Conservation (phyloP, 2,329 filamentous ascomycete species). For the Arachnopeziza araneosa region DNA sequence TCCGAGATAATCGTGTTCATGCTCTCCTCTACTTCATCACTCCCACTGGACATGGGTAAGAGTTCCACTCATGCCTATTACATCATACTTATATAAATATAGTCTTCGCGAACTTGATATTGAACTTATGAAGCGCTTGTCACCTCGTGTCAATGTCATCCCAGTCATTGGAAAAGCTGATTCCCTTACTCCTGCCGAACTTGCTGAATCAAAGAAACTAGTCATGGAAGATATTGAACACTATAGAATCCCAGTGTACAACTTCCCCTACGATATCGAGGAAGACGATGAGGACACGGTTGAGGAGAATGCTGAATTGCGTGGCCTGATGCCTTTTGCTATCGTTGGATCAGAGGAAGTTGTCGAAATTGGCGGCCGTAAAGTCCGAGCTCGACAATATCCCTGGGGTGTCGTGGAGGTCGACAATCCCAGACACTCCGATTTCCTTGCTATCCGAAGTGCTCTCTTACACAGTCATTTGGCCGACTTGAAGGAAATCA, state of each 20-base stretch:
- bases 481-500: constrained; percentile 98
- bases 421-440: constrained; percentile 97
- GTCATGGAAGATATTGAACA: constrained; percentile 99
- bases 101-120: constrained; percentile 98
- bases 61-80: constrained; percentile 29
- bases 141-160: constrained; percentile 96
- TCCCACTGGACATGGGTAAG: constrained; percentile 85
- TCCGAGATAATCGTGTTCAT: constrained; percentile 98
- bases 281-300: constrained; percentile 99
- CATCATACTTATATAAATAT: constrained; percentile 14
- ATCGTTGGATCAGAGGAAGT: constrained; percentile 97
- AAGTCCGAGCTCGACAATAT: constrained; percentile 92
- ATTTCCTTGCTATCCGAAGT: constrained; percentile 95
- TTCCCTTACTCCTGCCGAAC: constrained; percentile 89
- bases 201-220: constrained; percentile 98
- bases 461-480: constrained; percentile 96
- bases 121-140: constrained; percentile 98
- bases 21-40: constrained; percentile 99
- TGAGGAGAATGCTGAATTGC: constrained; percentile 96
- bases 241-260: constrained; percentile 99
- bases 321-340: constrained; percentile 97
- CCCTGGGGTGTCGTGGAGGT: constrained; percentile 99
- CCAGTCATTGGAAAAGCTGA: constrained; percentile 98
- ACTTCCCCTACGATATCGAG: constrained; percentile 99
- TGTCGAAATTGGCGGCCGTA: constrained; percentile 87